Conservation (phyloP, 2,329 filamentous ascomycete species). For the Penicillium sp. region DNA sequence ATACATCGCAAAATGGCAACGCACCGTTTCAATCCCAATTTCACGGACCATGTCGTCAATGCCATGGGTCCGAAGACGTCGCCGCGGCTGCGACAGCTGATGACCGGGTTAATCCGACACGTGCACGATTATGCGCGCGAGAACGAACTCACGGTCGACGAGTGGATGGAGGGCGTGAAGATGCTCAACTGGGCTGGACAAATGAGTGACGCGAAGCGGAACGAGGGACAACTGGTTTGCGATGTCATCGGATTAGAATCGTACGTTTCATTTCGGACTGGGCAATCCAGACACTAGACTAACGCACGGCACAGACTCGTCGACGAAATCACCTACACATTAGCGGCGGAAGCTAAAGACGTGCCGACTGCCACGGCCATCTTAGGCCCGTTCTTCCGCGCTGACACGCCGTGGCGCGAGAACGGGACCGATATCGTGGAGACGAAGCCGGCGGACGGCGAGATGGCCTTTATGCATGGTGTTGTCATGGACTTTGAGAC, state of each 20-base stretch:
- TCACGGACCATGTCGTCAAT: slow-evolving; percentile 66
- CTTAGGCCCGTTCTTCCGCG: slow-evolving; percentile 77
- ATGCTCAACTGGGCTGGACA: slow-evolving; percentile 57
- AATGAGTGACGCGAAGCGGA: slow-evolving; percentile 58
- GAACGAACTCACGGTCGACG: slow-evolving; percentile 53
- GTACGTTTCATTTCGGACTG: no score
- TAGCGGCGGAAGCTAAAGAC: slow-evolving; percentile 49
- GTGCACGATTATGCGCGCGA: slow-evolving; percentile 56
- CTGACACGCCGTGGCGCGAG: slow-evolving; percentile 62
- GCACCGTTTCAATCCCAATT: slow-evolving; percentile 41
- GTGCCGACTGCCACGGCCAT: slow-evolving; percentile 68
- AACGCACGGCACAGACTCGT: slow-evolving; percentile 59
- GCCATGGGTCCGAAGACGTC: slow-evolving; percentile 66
- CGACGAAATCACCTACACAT: slow-evolving; percentile 72
- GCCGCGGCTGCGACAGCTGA: slow-evolving; percentile 60
- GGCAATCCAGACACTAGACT: no score
- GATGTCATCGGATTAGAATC: slow-evolving; percentile 56
- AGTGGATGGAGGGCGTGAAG: slow-evolving; percentile 53
- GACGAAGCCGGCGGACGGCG: slow-evolving; percentile 45
- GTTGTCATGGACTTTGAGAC: slow-evolving; percentile 53
- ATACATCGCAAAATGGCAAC: no score
- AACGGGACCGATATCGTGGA: slow-evolving; percentile 63
- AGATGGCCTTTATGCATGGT: slow-evolving; percentile 62
- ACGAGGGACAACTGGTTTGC: slow-evolving; percentile 57
- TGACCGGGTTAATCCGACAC: slow-evolving; percentile 49